A percentile compares a stretch with the other conserved stretches of the same genome.
Conservation (phyloP, 192 early-diverging fungal genomes). For the Entophlyctis helioformis region DNA sequence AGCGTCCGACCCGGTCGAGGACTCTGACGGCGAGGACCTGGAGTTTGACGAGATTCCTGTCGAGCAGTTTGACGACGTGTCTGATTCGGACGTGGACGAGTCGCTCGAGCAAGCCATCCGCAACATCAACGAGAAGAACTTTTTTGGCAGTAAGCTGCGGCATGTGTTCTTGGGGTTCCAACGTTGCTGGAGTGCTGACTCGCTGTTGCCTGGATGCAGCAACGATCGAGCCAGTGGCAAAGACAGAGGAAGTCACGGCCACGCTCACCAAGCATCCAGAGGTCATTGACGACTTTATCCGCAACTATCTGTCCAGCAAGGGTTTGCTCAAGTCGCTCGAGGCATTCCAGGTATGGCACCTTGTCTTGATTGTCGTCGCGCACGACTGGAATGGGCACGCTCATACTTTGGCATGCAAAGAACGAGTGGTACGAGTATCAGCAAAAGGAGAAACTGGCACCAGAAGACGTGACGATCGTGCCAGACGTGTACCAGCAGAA, state of each 20-base stretch:
- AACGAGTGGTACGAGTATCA: slow-evolving; percentile 50
- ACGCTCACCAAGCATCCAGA: slow-evolving; percentile 32
- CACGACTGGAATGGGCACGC: background rate
- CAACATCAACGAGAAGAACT: slow-evolving; percentile 28
- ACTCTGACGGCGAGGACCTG: slow-evolving; percentile 27
- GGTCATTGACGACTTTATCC: slow-evolving; percentile 46
- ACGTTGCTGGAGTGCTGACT: too few relatives aligned
- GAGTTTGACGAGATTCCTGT: slow-evolving; percentile 22
- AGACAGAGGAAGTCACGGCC: slow-evolving; percentile 12
- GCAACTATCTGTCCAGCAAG: slow-evolving; percentile 40
- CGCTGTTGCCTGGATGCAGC: too few relatives aligned
- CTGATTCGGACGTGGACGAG: slow-evolving; percentile 34
- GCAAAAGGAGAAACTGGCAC: slow-evolving; percentile 27
- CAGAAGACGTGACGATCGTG: slow-evolving; percentile 31
- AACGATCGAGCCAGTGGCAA: too few relatives aligned
- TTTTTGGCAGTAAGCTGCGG: slow-evolving; percentile 20
- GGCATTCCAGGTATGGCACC: slow-evolving; percentile 33
- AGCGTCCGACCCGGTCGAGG: slow-evolving; percentile 5
- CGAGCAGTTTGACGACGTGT: slow-evolving; percentile 32
- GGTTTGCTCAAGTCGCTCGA: slow-evolving; percentile 38
- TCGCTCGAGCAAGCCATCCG: slow-evolving; percentile 32
- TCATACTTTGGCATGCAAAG: slow-evolving; percentile 5
- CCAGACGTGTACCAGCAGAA: slow-evolving; percentile 44
- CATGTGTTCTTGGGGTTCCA: too few relatives aligned
- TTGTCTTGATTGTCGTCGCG: background rate